phyloP scores from a whole-genome alignment of 2,329 filamentous ascomycete species.

The Colletotrichum sidae region DNA sequence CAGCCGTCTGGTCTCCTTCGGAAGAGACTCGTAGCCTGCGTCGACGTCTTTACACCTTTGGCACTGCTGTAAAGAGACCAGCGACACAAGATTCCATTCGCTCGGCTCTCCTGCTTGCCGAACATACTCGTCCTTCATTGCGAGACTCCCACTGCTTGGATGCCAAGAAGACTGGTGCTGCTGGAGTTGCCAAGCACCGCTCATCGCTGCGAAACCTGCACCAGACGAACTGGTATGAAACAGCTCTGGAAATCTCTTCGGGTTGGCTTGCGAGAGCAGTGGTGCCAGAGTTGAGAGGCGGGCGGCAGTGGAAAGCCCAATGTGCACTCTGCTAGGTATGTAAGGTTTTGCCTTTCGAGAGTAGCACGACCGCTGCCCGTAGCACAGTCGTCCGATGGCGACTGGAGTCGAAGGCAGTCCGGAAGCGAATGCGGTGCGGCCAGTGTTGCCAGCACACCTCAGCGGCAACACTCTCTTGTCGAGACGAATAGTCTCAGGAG shows the following conservation, averaged over 20 bases:
- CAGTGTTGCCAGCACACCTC: neutral
- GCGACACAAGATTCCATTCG: neutral
- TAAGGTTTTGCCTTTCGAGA: neutral
- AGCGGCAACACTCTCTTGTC: neutral
- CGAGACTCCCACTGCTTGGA: constrained; percentile 1
- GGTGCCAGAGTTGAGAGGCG: neutral
- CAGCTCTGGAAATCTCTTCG: neutral
- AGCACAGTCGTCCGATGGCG: constrained; percentile 10
- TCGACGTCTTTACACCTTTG: neutral
- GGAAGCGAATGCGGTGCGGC: constrained; percentile 13
- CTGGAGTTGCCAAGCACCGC: constrained; percentile 27
- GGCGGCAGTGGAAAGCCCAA: neutral
- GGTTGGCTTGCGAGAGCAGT: neutral
- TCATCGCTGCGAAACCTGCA: constrained; percentile 25
- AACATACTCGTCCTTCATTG: neutral
- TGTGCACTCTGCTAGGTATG: too few relatives aligned
- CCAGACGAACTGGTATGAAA: constrained; percentile 36
- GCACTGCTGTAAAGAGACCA: neutral
- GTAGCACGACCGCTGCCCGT: constrained; percentile 1
- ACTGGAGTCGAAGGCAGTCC: neutral
- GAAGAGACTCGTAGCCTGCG: constrained; percentile 13
- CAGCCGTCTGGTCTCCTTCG: constrained; percentile 1
- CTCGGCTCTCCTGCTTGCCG: constrained; percentile 26
- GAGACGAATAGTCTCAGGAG: neutral
- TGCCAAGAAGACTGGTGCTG: constrained; percentile 25